Percentiles rank a stretch among this genome's conserved stretches.
Conservation (phyloP, 192 early-diverging fungal genomes). For the Coemansia erecta region DNA sequence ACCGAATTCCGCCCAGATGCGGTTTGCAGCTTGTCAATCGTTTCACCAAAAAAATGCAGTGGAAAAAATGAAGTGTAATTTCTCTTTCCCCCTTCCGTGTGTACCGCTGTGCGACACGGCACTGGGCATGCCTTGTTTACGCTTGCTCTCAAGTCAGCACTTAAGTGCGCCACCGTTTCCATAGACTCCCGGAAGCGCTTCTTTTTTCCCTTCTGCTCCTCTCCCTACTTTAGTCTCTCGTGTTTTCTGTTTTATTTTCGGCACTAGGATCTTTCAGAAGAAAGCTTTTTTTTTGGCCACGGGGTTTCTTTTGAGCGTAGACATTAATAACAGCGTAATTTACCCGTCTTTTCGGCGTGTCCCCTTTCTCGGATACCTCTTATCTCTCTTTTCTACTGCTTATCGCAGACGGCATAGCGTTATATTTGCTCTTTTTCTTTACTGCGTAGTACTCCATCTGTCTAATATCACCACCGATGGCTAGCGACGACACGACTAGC, state of each 20-base stretch:
- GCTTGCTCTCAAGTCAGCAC: background rate
- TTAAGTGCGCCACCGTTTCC: background rate
- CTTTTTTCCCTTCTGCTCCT: background rate
- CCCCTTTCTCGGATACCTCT: constrained; percentile 7
- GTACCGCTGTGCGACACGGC: no score
- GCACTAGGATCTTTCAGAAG: no score
- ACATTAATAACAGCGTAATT: background rate
- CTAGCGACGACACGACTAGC: constrained; percentile 4
- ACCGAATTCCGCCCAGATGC: no score
- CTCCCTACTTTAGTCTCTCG: background rate
- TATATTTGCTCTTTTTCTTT: background rate
- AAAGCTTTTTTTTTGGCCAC: no score
- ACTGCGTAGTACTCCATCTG: background rate
- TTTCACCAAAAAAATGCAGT: no score
- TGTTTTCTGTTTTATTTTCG: constrained; percentile 3
- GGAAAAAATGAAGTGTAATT: no score
- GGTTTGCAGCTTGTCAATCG: no score
- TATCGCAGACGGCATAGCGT: no score
- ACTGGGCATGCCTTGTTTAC: no score
- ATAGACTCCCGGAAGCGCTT: background rate
- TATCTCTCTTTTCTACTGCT: constrained; percentile 1
- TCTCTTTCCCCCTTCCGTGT: no score
- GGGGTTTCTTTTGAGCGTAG: background rate
- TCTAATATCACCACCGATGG: background rate
- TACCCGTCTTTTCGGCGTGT: background rate